These are phyloP conservation scores for Aspergillus sclerotiicarbonarius DNA, from an alignment of 495 filamentous ascomycete species.

Conservation along the genomic window DNA sequence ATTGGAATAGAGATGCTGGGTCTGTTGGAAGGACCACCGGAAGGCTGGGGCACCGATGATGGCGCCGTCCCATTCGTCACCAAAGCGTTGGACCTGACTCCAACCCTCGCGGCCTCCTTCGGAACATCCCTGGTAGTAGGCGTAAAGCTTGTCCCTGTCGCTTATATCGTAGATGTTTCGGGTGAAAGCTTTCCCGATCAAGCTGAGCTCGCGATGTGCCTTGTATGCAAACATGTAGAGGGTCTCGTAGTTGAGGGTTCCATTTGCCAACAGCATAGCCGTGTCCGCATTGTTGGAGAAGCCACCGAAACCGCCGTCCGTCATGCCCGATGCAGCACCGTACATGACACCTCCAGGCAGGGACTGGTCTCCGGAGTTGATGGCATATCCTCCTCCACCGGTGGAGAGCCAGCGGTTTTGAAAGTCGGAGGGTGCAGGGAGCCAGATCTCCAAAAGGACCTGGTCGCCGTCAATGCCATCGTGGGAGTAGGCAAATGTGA, in stretches of 20 bases:
- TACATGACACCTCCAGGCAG: constrained; percentile 42
- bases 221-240: constrained; percentile 48
- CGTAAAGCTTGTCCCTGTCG: constrained; percentile 40
- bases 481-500: constrained; percentile 47
- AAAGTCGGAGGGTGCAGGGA: constrained; percentile 40
- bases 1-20: constrained; percentile 15
- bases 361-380: constrained; percentile 37
- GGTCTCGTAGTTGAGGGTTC: constrained; percentile 42
- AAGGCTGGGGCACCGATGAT: constrained; percentile 40
- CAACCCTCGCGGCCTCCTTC: constrained; percentile 52
- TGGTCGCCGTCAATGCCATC: constrained; percentile 29
- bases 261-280: constrained; percentile 39
- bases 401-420: constrained; percentile 44
- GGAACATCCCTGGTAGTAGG: constrained; percentile 54
- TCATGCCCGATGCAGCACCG: constrained; percentile 43
- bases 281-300: constrained; percentile 34
- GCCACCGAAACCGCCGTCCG: constrained; percentile 49
- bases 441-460: constrained; percentile 37
- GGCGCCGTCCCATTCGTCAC: constrained; percentile 45
- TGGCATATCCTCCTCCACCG: constrained; percentile 45
- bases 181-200: constrained; percentile 40
- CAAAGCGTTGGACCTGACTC: constrained; percentile 50
- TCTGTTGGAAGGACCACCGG: constrained; percentile 2
- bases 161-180: constrained; percentile 29
- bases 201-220: constrained; percentile 29